Base-by-base conservation (phyloP, 495 filamentous ascomycete genomes). In the Rostrohypoxylon terebratum region DNA sequence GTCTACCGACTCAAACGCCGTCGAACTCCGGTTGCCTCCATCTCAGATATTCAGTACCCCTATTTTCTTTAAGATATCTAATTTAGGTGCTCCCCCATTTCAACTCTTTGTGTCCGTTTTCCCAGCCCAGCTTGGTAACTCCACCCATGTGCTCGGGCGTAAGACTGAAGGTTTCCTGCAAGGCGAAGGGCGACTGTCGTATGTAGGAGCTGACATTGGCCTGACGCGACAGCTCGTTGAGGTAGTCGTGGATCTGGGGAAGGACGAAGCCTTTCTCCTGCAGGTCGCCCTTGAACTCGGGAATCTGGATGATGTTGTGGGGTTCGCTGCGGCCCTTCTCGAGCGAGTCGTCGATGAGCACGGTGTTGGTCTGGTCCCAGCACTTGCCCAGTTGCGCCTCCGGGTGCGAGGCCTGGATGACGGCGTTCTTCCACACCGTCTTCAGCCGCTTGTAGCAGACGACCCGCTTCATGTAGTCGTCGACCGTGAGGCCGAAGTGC, bases 391-490 rank as follows among this genome's bases (percentile, higher is more conserved):
- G 0, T 1, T 68, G 63, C 31, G 47, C 69, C 21, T 50, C 36
- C 36, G 87, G 90, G 72, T 91, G 88, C 5, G 79, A 74, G 0
- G 76, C 71, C 61, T 82, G 81, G 9, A 97, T 83, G 0, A 50
- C n/a, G 0, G 82, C 64, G 63, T 89, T 83, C 0, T 59, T 73
- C 96, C 96, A 99, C 1, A 98, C 81, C 23, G 78, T 83, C 0
- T 85, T 83, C 5, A 99, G 84, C 10, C 90, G 85, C 79, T 99
- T 99, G 85, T 97, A 98, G 42, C 94, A 93, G 75, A 94, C 91
- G 1, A 93, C 85, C 55, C 93, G 92, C n/a, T 74, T 40, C 33
- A 82, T 81, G 77, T 92, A 96, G 68, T 97, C 90, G 0, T 70
- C 20, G 0, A 59, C 7, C 0, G 86, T 83, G 4, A 99, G 87